Evolutionary conservation across 2,329 filamentous ascomycete genomes (phyloP).

Genomic region (Phaeosphaeria sp.): DNA sequence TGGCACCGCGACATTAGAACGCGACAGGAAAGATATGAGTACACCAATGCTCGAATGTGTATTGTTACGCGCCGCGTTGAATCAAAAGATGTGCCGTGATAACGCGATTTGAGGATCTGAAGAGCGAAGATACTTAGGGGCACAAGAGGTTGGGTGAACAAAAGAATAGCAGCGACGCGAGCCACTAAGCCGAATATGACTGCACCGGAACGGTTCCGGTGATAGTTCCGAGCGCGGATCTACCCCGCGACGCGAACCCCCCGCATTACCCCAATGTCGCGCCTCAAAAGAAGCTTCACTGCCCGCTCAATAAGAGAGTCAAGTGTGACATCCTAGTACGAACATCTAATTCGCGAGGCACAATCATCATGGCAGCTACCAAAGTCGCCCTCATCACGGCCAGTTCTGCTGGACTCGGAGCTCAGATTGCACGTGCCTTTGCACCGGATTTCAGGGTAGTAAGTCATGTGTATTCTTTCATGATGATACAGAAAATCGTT

Average conservation of each 20-base stretch:
- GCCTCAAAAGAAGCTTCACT: not conserved
- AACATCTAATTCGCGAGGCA: not conserved
- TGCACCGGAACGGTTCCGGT: not conserved
- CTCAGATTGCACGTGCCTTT: constrained; percentile 54
- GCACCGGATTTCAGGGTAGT: constrained; percentile 56
- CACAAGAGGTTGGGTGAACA: not conserved
- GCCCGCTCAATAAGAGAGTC: too few relatives aligned
- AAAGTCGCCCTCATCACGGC: constrained; percentile 58
- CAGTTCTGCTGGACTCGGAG: constrained; percentile 57
- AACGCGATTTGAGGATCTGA: too few relatives aligned
- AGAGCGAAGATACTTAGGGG: too few relatives aligned
- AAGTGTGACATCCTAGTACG: not conserved
- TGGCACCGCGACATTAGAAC: too few relatives aligned
- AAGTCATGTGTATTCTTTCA: constrained; percentile 18
- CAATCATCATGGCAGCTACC: constrained; percentile 42
- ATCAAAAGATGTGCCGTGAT: too few relatives aligned
- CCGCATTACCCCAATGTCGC: not conserved
- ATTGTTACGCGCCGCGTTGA: too few relatives aligned
- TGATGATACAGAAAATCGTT: too few relatives aligned
- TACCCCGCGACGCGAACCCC: not conserved
- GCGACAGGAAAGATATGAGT: too few relatives aligned
- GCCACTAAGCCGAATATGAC: not conserved
- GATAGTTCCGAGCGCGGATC: not conserved
- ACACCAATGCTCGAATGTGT: too few relatives aligned
- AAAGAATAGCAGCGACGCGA: not conserved